Conservation (phyloP, 176 grass and related monocot genomes). For the Carex scoparia region DNA sequence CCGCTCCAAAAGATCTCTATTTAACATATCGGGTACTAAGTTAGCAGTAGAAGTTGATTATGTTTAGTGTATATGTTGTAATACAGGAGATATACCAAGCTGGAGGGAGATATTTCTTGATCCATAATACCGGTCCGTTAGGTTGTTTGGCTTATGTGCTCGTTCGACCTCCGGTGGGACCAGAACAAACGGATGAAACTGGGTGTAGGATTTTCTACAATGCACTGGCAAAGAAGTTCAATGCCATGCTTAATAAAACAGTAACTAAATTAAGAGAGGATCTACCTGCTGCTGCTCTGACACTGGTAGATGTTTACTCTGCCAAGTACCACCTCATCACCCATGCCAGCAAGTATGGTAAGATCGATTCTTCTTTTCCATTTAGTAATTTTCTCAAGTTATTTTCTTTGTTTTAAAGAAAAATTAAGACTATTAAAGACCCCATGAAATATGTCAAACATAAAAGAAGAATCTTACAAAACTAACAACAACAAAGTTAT, state of each 20-base stretch:
- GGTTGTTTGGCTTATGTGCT: constrained; percentile 84
- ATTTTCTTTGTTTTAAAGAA: neutral
- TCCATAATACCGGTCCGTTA: constrained; percentile 86
- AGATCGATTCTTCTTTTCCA: neutral
- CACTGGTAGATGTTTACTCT: constrained; percentile 75
- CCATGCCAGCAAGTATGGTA: constrained; percentile 64
- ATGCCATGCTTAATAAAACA: constrained; percentile 58
- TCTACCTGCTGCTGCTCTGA: constrained; percentile 43
- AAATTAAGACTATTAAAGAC: neutral
- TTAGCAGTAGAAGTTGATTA: neutral
- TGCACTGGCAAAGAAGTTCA: constrained; percentile 59
- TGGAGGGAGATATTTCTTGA: constrained; percentile 90
- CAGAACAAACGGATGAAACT: constrained; percentile 21
- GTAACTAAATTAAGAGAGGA: constrained; percentile 45
- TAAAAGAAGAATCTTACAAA: neutral
- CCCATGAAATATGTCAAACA: neutral
- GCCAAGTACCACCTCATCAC: constrained; percentile 72
- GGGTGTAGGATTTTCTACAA: constrained; percentile 77
- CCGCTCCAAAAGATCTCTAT: neutral
- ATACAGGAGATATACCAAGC: constrained; percentile 40
- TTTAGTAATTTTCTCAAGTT: neutral
- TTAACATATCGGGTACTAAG: neutral
- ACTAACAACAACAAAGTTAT: neutral
- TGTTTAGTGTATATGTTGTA: neutral
- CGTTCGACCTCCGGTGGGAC: constrained; percentile 30